These are phyloP conservation scores for Aspergillus sclerotioniger DNA, from an alignment of 495 filamentous ascomycete genomes.

Conservation along the genomic window DNA sequence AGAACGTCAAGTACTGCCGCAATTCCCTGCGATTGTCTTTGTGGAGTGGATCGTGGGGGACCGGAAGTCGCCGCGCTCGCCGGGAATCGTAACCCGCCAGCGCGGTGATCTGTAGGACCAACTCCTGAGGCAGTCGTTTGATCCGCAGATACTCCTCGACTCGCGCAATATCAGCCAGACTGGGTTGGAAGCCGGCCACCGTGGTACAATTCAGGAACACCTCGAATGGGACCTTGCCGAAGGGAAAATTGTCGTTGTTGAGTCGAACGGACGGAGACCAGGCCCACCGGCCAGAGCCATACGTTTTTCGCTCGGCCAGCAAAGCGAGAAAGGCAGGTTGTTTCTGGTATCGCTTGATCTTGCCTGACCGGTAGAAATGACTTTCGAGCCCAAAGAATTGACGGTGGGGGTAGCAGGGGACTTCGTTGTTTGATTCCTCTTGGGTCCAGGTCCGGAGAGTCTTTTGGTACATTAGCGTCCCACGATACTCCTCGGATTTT, in stretches of 20 bases:
- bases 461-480: constrained; percentile 20
- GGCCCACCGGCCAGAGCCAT: too few relatives aligned
- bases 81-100: constrained; percentile 14
- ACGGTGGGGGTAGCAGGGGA: too few relatives aligned
- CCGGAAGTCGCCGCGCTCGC: constrained; percentile 11
- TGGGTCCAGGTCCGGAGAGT: background rate
- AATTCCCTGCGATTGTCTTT: constrained; percentile 14
- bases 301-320: too few relatives aligned
- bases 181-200: background rate
- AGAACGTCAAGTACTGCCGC: constrained; percentile 16
- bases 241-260: background rate
- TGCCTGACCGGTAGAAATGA: too few relatives aligned
- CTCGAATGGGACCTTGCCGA: constrained; percentile 2
- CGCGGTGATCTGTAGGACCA: constrained; percentile 17
- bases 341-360: too few relatives aligned
- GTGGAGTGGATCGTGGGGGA: constrained; percentile 24
- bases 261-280: constrained; percentile 1
- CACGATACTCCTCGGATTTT: constrained; percentile 19
- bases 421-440: constrained; percentile 10
- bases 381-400: too few relatives aligned
- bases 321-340: too few relatives aligned
- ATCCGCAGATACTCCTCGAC: background rate
- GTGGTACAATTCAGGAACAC: constrained; percentile 1
- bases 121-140: constrained; percentile 17
- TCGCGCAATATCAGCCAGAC: background rate